phyloP scores from a whole-genome alignment of 352 stramenopile genomes.

The Phytophthora meadii region DNA sequence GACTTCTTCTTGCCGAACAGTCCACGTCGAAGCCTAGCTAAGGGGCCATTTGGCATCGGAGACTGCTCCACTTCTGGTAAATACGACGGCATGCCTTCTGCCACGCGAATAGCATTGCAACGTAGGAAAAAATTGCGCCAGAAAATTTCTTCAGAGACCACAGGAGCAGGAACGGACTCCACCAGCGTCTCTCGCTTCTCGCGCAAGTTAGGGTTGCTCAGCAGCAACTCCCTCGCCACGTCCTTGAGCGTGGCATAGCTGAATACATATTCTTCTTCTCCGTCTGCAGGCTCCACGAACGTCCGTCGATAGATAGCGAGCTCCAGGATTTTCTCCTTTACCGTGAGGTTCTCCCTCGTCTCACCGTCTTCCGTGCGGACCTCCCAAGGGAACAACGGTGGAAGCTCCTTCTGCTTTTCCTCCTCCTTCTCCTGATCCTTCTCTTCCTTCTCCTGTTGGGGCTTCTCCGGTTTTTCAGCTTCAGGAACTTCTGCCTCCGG shows the following conservation, averaged over 20 bases:
- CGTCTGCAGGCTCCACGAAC: constrained; percentile 61
- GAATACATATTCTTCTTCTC: constrained; percentile 75
- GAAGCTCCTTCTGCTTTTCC: constrained; percentile 20
- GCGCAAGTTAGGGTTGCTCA: constrained; percentile 65
- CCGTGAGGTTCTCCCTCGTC: constrained; percentile 41
- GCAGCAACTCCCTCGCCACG: constrained; percentile 55
- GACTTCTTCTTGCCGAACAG: constrained; percentile 55
- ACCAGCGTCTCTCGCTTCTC: constrained; percentile 65
- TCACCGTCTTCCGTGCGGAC: constrained; percentile 40
- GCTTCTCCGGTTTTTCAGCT: constrained; percentile 14
- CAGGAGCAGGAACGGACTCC: constrained; percentile 35
- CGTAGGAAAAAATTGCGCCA: constrained; percentile 81
- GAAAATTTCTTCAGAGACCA: constrained; percentile 62
- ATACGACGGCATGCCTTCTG: constrained; percentile 49
- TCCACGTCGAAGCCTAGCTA: constrained; percentile 61
- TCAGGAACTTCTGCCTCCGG: constrained; percentile 31
- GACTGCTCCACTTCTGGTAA: constrained; percentile 48
- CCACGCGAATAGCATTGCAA: constrained; percentile 62
- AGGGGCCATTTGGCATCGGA: constrained; percentile 27
- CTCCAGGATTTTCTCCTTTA: constrained; percentile 64
- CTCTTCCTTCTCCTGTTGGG: constrained; percentile 8
- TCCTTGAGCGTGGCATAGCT: constrained; percentile 56
- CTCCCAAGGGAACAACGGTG: constrained; percentile 60
- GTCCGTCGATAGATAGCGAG: constrained; percentile 71
- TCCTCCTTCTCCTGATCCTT: background rate